Percentiles rank a stretch among this genome's conserved stretches.
phyloP scores from a whole-genome alignment of 768 basidiomycete species.

The Russula griseocarnosa region DNA sequence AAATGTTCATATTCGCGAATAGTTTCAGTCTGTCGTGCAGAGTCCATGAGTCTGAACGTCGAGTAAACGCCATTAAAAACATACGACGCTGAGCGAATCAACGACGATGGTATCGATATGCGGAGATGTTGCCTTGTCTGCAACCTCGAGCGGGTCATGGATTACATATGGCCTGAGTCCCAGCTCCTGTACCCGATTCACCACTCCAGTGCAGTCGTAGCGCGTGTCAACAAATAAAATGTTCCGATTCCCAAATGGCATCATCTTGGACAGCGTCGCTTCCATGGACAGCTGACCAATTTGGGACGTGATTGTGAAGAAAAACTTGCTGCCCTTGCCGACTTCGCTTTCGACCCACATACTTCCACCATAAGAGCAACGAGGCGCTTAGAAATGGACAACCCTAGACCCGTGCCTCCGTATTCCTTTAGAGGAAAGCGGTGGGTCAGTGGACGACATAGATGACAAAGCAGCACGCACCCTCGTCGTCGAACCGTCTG shows the following conservation, averaged over 20 bases:
- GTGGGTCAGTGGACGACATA: background rate
- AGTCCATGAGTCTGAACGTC: slow-evolving; percentile 3
- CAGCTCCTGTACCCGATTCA: slow-evolving; percentile 71
- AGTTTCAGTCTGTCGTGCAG: slow-evolving; percentile 63
- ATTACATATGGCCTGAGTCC: slow-evolving; percentile 74
- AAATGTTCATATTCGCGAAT: slow-evolving; percentile 91
- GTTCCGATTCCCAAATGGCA: slow-evolving; percentile 79
- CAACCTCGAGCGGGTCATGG: slow-evolving; percentile 68
- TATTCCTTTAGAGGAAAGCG: slow-evolving; percentile 62
- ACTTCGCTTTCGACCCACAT: slow-evolving; percentile 99
- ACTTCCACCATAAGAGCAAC: slow-evolving; percentile 98
- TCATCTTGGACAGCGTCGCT: slow-evolving; percentile 69
- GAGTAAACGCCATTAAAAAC: slow-evolving; percentile 35
- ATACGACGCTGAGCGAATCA: slow-evolving; percentile 78
- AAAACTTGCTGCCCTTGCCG: slow-evolving; percentile 88
- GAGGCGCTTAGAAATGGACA: slow-evolving; percentile 96
- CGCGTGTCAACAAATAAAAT: slow-evolving; percentile 92
- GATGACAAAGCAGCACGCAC: slow-evolving; percentile 40
- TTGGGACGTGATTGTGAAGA: slow-evolving; percentile 91
- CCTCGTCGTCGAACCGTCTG: slow-evolving; percentile 95
- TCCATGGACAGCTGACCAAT: slow-evolving; percentile 74
- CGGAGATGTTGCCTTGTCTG: slow-evolving; percentile 74
- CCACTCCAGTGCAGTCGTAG: slow-evolving; percentile 68
- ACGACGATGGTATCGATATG: slow-evolving; percentile 95
- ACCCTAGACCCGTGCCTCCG: slow-evolving; percentile 91